phyloP scores from a whole-genome alignment of 768 basidiomycete species.

The Multifurca ochricompacta region DNA sequence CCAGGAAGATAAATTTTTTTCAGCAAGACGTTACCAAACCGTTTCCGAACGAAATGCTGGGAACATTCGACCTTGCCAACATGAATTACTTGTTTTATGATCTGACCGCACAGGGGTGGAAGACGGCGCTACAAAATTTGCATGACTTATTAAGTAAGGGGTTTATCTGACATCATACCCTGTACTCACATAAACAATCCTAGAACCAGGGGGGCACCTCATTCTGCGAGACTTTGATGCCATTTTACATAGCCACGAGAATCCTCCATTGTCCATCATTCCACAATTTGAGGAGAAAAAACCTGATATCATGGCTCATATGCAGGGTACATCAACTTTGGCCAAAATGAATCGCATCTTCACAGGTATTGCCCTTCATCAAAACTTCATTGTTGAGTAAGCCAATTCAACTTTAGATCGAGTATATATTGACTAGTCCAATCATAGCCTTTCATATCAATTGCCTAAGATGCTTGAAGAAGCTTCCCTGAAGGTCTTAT shows the following conservation, averaged over 20 bases:
- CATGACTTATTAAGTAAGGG: neutral
- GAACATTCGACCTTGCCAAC: slow-evolving; percentile 6
- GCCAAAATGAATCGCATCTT: neutral
- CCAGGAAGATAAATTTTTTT: neutral
- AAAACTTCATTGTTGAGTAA: neutral
- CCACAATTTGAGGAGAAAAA: neutral
- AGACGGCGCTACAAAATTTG: neutral
- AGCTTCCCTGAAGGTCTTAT: neutral
- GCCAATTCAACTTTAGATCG: neutral
- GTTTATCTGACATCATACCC: neutral
- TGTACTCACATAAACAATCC: neutral
- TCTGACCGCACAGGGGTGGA: neutral
- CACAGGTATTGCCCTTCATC: neutral
- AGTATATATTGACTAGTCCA: neutral
- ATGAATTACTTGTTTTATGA: neutral
- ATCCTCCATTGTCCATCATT: neutral
- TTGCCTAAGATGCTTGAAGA: neutral
- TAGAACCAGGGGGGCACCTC: slow-evolving; percentile 4
- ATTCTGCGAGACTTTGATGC: neutral
- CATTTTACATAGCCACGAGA: neutral
- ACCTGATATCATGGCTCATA: neutral
- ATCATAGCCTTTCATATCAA: neutral
- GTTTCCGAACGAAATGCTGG: neutral
- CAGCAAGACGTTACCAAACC: slow-evolving; percentile 1
- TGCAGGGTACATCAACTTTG: neutral